phyloP scores from a whole-genome alignment of 2,329 filamentous ascomycete genomes.

The Penicillium sp. region DNA sequence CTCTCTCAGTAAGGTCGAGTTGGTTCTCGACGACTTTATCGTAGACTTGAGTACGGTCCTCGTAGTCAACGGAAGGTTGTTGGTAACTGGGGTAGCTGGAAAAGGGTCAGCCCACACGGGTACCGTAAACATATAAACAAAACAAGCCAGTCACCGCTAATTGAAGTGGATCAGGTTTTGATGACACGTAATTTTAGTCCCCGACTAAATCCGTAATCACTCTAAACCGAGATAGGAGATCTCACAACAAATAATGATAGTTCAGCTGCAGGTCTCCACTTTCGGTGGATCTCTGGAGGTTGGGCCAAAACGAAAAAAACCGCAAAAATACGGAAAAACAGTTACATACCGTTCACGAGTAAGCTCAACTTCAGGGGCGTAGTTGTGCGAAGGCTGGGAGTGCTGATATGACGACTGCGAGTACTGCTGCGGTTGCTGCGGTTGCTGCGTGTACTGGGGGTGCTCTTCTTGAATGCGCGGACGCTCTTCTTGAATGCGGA shows the following conservation, averaged over 20 bases:
- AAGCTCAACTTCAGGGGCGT: slow-evolving; percentile 47
- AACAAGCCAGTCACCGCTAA: slow-evolving; percentile 24
- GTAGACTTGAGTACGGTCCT: slow-evolving; percentile 41
- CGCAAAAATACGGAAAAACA: not conserved
- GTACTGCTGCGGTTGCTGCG: slow-evolving; percentile 8
- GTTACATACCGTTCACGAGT: slow-evolving; percentile 49
- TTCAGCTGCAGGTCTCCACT: slow-evolving; percentile 13
- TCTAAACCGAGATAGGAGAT: slow-evolving; percentile 23
- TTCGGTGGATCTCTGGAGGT: slow-evolving; percentile 2
- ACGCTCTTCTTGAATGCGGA: slow-evolving; percentile 59
- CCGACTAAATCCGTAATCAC: slow-evolving; percentile 17
- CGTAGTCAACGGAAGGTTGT: slow-evolving; percentile 51
- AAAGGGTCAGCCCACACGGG: slow-evolving; percentile 21
- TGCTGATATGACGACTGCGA: not conserved
- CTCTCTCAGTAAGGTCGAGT: slow-evolving; percentile 55
- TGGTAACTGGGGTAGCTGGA: slow-evolving; percentile 51
- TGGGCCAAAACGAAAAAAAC: not conserved
- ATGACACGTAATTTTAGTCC: slow-evolving; percentile 25
- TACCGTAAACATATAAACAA: slow-evolving; percentile 25
- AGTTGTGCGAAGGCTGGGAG: slow-evolving; percentile 4
- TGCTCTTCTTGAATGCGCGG: slow-evolving; percentile 32
- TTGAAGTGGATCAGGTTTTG: slow-evolving; percentile 23
- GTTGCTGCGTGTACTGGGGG: slow-evolving; percentile 7
- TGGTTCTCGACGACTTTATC: slow-evolving; percentile 46
- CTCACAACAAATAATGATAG: slow-evolving; percentile 16